phyloP scores from a whole-genome alignment of 495 filamentous ascomycete genomes.

The Mytilinidion resinicola region DNA sequence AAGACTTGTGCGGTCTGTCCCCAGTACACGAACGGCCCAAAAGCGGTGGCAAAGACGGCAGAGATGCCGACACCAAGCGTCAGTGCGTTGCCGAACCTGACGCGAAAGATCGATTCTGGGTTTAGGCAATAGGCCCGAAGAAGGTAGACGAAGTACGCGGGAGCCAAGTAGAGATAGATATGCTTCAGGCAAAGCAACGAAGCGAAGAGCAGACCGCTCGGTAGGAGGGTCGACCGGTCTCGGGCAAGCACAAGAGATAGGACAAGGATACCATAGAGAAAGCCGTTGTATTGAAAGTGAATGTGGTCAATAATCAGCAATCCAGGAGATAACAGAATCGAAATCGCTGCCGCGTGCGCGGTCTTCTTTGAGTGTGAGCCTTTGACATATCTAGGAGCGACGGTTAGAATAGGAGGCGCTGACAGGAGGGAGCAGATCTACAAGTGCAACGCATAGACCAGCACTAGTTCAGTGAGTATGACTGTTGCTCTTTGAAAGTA shows the following conservation, averaged over 20 bases:
- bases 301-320: conserved; percentile 97
- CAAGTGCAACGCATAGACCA: conserved; percentile 79
- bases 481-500: conserved; percentile 90
- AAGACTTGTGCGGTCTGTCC: conserved; percentile 84
- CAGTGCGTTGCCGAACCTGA: conserved; percentile 67
- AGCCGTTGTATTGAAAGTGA: conserved; percentile 98
- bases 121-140: conserved; percentile 85
- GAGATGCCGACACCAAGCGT: conserved; percentile 73
- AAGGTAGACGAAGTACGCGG: conserved; percentile 92
- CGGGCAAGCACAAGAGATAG: conserved; percentile 77
- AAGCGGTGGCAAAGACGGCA: conserved; percentile 71
- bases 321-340: conserved; percentile 84
- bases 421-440: conserved; percentile 34
- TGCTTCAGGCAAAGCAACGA: conserved; percentile 88
- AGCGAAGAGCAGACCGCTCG: conserved; percentile 77
- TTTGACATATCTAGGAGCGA: conserved; percentile 56
- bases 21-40: conserved; percentile 82
- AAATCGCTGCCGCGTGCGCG: conserved; percentile 81
- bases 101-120: conserved; percentile 62
- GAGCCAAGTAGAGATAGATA: conserved; percentile 94
- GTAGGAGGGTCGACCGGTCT: conserved; percentile 66
- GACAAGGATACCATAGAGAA: conserved; percentile 84
- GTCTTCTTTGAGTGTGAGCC: conserved; percentile 66
- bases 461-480: conserved; percentile 75
- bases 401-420: conserved; percentile 7